Base-by-base conservation (phyloP, 2,329 filamentous ascomycete genomes). In the Exophiala calicioides region DNA sequence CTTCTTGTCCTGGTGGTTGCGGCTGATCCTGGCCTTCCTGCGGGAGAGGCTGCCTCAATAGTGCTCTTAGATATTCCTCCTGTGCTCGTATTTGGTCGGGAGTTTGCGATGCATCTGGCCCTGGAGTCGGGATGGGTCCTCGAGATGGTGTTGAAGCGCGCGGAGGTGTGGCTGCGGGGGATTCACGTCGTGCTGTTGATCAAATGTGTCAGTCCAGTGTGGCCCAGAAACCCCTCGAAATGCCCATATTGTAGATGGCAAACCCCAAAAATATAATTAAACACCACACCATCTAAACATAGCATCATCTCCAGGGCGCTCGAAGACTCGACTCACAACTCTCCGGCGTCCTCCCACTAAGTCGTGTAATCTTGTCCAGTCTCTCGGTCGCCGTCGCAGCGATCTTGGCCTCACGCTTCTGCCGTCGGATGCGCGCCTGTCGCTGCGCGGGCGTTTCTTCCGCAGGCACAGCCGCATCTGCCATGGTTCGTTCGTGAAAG, bases 351-450 rank as follows among this genome's bases (percentile, higher is more conserved):
- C 73, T 67, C 54, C 79, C 81, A 47, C 79, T 81, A 43, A 83
- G 62, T 27, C 73, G 73, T 29, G 79, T 81, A 63, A 85, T 85
- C 57, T 79, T 78, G 46, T 82, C 77, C 32, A 85, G 68, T 52
- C 81, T 73, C 27, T 77, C 75, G 29, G 77, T 74, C 43, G 79
- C 81, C 51, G 75, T 74, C 34, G 75, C 74, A 53, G 71, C 73
- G 61, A 83, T 78, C 65, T 84, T 84, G 45, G 80, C 80, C 58
- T 81, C 76, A 13, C 80, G 75, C 51, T 80, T 79, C 62, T 85
- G 81, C 50, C 81, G 78, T 31, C 81, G 77, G 44, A 81, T 69
- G 35, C 81, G 78, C 38, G 81, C 80, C 57, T 79, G 74, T 54
- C 63, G 62, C 51, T 75, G 72, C 13, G 70, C 68, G 12, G 71